Base-by-base conservation (phyloP, 768 basidiomycete genomes). In the Termitomyces eurrhizus region DNA sequence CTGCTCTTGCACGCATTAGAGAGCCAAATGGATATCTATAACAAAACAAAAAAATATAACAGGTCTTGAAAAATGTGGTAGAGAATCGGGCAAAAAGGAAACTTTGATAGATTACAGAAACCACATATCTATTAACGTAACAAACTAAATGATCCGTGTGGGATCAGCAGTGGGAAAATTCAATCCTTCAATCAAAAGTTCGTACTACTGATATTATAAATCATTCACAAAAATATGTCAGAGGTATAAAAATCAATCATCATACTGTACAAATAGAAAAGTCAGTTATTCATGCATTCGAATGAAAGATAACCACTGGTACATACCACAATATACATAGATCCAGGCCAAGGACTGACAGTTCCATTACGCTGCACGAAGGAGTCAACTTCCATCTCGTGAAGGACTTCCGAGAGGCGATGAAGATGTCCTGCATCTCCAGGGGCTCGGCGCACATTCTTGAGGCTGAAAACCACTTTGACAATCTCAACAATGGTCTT, bases 371-470 rank as follows among this genome's bases (percentile, higher is more conserved):
- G 70, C 41, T 67, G 68, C 42, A 76, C 41, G 61, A 69, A 77
- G n/a, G 70, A 69, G 54, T 74, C 72, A 39, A 68, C 71, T 58
- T 76, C 77, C 11, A 74, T 75, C 58, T 75, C 72, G 42, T 71
- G 68, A 13, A 74, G 55, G 11, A 67, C 42, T 13, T 64, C 67
- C 49, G 64, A 64, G 62, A 76, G 76, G 5, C 73, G 67, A 26
- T 68, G 66, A 24, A 82, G 70, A 36, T 61, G 65, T 1, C 83
- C 84, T 12, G 76, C 69, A 52, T 72, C 65, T 1, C 81, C 82
- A 14, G 76, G 70, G 1, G 80, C 82, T 41, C 80, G 78, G 26
- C 79, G 76, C 39, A 83, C 60, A 63, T 80, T 80, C 63, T 76
- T 73, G 36, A 78, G 63, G 51, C 61, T 74, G 72, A 83, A 81